Evolutionary conservation across 2,329 filamentous ascomycete genomes (phyloP).

Genomic region (Clarireedia paspali): DNA sequence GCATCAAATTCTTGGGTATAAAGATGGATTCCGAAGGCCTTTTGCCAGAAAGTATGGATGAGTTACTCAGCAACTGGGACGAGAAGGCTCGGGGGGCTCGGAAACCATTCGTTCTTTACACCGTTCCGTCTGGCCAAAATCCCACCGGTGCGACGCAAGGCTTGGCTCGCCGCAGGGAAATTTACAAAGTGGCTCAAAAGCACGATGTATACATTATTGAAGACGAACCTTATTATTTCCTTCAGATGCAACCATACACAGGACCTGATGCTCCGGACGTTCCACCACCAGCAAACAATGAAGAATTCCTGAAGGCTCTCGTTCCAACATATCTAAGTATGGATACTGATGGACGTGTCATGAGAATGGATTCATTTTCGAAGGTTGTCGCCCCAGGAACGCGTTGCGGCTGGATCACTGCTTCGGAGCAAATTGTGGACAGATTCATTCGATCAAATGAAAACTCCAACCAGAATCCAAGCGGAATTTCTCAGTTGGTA

Average conservation of each 20-base stretch:
- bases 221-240: conserved; percentile 71
- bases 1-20: conserved; percentile 51
- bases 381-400: conserved; percentile 83
- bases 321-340: conserved; percentile 72
- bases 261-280: conserved; percentile 11
- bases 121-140: conserved; percentile 66
- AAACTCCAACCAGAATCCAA: conserved; percentile 75
- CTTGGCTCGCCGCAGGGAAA: conserved; percentile 46
- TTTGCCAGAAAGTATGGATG: conserved; percentile 52
- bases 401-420: conserved; percentile 83
- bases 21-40: conserved; percentile 61
- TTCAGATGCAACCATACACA: conserved; percentile 55
- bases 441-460: conserved; percentile 64
- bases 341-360: conserved; percentile 78
- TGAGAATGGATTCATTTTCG: conserved; percentile 88
- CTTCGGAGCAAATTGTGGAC: conserved; percentile 75
- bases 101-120: conserved; percentile 64
- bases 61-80: conserved; percentile 60
- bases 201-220: conserved; percentile 66
- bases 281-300: conserved; percentile 48
- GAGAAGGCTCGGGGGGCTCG: conserved; percentile 43
- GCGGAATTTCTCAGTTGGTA: conserved; percentile 74
- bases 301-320: conserved; percentile 66
- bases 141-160: conserved; percentile 67
- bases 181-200: conserved; percentile 61